Base-by-base conservation (phyloP, 2,329 filamentous ascomycete genomes). In the Stemphylium vesicarium region DNA sequence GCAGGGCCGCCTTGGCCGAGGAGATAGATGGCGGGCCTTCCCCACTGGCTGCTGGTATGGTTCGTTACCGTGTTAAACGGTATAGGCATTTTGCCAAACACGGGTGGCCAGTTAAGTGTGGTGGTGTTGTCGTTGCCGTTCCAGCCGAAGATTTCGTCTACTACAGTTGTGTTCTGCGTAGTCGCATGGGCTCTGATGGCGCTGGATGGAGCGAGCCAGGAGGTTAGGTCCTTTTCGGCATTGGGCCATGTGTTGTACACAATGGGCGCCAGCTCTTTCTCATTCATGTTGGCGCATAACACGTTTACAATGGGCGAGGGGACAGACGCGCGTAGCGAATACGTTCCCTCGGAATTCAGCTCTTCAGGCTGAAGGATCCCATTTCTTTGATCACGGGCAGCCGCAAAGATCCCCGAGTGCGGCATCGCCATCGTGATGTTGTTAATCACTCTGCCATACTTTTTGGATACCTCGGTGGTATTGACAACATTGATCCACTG, bases 351-450 rank as follows among this genome's bases (percentile, higher is more conserved):
- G 0, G 88, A 89, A 45, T 80, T 77, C 2, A 82, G 69, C 20
- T 82, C 78, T 45, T 74, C 73, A 0, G 91, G 90, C 63, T 94
- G 90, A 8, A 90, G 74, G 26, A 95, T 90, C 0, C 76, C 71
- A 64, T 94, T 94, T 8, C 75, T 70, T 0, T 80, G 74, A 60
- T 88, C 79, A 8, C 79, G 82, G 0, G 88, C 86, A 0, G 90
- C 90, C 11, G 79, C 74, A 31, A 89, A 85, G 0, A 95, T 81
- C 0, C 88, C 85, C 0, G 86, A 80, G 64, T 95, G 91, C 0
- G 91, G 91, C 82, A 93, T 88, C 0, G 89, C 89, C 61, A 93
- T 80, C 0, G 88, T 90, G 22, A 92, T 85, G 59, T 93, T 92
- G 69, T 92, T 90, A 64, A 94, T 78, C 33, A 89, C 80, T 22